These are phyloP conservation scores for Alternaria sp. DNA, from an alignment of 2,329 filamentous ascomycete species.

Conservation along the genomic window DNA sequence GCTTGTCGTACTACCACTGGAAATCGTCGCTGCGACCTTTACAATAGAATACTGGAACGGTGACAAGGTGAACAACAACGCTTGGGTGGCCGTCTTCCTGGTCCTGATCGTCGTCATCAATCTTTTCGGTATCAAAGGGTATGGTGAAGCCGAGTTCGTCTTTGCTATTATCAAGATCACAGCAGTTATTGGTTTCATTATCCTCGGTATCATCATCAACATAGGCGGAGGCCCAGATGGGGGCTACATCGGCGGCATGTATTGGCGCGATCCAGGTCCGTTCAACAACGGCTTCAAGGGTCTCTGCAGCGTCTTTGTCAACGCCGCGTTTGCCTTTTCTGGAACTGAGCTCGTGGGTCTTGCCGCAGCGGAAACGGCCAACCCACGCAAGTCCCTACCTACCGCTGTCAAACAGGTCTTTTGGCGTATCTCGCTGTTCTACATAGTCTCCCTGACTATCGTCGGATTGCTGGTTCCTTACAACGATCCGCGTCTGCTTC, in stretches of 20 bases:
- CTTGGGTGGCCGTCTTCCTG: constrained; percentile 85
- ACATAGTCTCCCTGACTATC: constrained; percentile 80
- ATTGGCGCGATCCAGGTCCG: constrained; percentile 82
- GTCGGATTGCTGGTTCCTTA: constrained; percentile 85
- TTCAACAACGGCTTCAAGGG: constrained; percentile 85
- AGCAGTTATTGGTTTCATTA: constrained; percentile 86
- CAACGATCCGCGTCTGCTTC: constrained; percentile 68
- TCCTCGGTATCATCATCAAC: constrained; percentile 86
- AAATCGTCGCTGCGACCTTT: constrained; percentile 85
- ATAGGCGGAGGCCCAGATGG: constrained; percentile 70
- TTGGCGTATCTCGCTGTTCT: constrained; percentile 79
- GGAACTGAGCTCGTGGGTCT: constrained; percentile 80
- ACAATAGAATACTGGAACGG: constrained; percentile 82
- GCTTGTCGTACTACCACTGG: constrained; percentile 81
- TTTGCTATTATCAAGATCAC: constrained; percentile 87
- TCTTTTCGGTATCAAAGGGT: constrained; percentile 70
- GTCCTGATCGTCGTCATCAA: constrained; percentile 80
- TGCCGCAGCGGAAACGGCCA: constrained; percentile 78
- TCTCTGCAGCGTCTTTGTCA: constrained; percentile 79
- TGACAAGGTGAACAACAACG: constrained; percentile 54
- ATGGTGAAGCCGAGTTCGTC: constrained; percentile 88
- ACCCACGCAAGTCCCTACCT: constrained; percentile 82
- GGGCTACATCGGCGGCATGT: constrained; percentile 77
- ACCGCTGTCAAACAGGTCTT: constrained; percentile 95
- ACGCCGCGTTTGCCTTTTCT: constrained; percentile 76